phyloP scores from a whole-genome alignment of 257 asterid species.

The Lithospermum erythrorhizon region DNA sequence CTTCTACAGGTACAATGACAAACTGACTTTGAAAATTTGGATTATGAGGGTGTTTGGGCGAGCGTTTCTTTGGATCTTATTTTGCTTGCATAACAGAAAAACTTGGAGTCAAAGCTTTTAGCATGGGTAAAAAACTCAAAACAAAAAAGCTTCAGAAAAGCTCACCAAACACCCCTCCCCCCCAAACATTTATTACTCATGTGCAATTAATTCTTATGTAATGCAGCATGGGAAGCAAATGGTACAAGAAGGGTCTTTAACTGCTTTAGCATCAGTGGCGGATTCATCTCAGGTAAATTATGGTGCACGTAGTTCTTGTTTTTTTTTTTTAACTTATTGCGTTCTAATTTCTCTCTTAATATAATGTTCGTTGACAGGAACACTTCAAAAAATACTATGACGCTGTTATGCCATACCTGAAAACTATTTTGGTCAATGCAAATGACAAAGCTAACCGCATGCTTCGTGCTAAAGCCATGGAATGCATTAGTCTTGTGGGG shows the following conservation, averaged over 20 bases:
- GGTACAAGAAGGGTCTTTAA: conserved; percentile 97
- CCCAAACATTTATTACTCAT: not conserved
- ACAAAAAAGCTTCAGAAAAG: too few relatives aligned
- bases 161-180: not conserved
- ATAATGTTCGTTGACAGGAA: conserved; percentile 31
- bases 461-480: conserved; percentile 99
- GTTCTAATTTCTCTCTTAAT: conserved; percentile 12
- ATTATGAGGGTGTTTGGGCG: not conserved
- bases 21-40: not conserved
- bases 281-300: conserved; percentile 79
- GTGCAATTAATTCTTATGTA: conserved; percentile 2
- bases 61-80: too few relatives aligned
- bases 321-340: conserved; percentile 4
- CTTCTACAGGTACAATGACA: conserved; percentile 58
- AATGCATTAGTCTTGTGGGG: conserved; percentile 89
- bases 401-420: conserved; percentile 88
- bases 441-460: conserved; percentile 79
- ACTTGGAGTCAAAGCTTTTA: too few relatives aligned
- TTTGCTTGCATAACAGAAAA: not conserved
- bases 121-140: too few relatives aligned
- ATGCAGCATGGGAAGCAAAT: conserved; percentile 89
- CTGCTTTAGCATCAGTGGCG: conserved; percentile 94
- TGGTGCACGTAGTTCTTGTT: conserved; percentile 1
- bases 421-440: conserved; percentile 76
- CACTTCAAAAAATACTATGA: conserved; percentile 80